Percentiles rank a stretch among this genome's conserved stretches.
These are phyloP conservation scores for Sporisorium iseilematis-ciliati DNA, from an alignment of 1,284 basidiomycete species.

Conservation along the genomic window DNA sequence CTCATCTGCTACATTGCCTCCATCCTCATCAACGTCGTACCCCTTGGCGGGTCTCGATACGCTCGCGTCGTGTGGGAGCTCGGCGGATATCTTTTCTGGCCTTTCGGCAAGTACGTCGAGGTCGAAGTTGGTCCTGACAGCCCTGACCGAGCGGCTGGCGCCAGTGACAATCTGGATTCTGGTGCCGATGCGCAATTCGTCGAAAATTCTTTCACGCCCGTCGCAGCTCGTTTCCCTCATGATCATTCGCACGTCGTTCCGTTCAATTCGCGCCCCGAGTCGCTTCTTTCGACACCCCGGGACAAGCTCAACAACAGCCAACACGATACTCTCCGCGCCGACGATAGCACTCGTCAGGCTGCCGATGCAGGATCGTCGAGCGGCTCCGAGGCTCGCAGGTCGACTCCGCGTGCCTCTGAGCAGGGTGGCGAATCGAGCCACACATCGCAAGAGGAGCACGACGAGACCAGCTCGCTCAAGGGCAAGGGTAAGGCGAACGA, in stretches of 20 bases:
- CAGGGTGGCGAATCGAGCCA: slow-evolving; percentile 30
- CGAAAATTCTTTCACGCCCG: slow-evolving; percentile 66
- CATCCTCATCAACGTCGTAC: slow-evolving; percentile 78
- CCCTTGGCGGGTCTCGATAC: slow-evolving; percentile 85
- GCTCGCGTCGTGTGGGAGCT: slow-evolving; percentile 89
- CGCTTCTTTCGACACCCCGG: slow-evolving; percentile 24
- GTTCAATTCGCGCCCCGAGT: slow-evolving; percentile 51
- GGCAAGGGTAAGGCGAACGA: slow-evolving; percentile 50
- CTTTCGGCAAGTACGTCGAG: slow-evolving; percentile 98
- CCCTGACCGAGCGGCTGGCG: slow-evolving; percentile 51
- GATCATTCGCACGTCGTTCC: slow-evolving; percentile 56
- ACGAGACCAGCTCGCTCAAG: slow-evolving; percentile 50
- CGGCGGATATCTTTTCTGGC: slow-evolving; percentile 97
- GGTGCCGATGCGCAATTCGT: slow-evolving; percentile 69
- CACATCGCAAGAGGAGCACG: slow-evolving; percentile 36
- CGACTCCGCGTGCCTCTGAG: slow-evolving; percentile 37
- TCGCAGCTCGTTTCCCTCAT: slow-evolving; percentile 60
- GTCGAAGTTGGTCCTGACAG: slow-evolving; percentile 73
- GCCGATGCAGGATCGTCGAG: slow-evolving; percentile 41
- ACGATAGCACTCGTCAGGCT: slow-evolving; percentile 14
- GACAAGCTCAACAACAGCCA: slow-evolving; percentile 39
- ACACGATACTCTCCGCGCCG: slow-evolving; percentile 29
- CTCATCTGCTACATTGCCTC: slow-evolving; percentile 79
- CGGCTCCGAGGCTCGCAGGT: slow-evolving; percentile 35
- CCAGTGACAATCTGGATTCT: slow-evolving; percentile 14